These are phyloP conservation scores for Gossypium stocksii DNA, from an alignment of 345 rosid genomes.

Conservation along the genomic window DNA sequence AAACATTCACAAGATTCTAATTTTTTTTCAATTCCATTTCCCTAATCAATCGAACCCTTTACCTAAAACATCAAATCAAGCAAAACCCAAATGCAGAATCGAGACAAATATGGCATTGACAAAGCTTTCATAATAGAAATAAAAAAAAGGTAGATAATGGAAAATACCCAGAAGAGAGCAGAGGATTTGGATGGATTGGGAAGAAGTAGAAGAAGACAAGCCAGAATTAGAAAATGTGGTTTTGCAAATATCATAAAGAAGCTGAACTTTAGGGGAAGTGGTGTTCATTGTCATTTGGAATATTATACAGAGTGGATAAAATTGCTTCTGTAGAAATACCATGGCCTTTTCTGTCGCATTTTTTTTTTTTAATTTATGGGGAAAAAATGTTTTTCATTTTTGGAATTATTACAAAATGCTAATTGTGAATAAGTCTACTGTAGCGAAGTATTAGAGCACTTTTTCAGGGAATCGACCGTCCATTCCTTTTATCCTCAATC, in stretches of 20 bases:
- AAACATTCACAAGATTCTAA: neutral
- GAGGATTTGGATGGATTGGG: constrained; percentile 42
- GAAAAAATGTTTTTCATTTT: too few relatives aligned
- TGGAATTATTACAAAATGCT: too few relatives aligned
- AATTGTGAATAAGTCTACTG: too few relatives aligned
- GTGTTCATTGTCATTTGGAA: constrained; percentile 32
- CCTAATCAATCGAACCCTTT: constrained; percentile 19
- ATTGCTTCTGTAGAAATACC: constrained; percentile 19
- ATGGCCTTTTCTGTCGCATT: constrained; percentile 42
- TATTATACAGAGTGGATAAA: constrained; percentile 13
- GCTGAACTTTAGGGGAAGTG: constrained; percentile 50
- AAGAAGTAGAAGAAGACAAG: constrained; percentile 36
- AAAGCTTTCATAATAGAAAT: neutral
- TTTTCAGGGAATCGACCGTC: too few relatives aligned
- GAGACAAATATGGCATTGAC: constrained; percentile 5
- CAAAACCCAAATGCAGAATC: constrained; percentile 18
- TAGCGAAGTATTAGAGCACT: too few relatives aligned
- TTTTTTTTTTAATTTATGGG: neutral
- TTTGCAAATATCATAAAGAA: constrained; percentile 61
- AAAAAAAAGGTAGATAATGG: neutral
- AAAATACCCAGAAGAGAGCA: constrained; percentile 70
- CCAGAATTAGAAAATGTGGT: constrained; percentile 43
- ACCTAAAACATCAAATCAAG: constrained; percentile 7
- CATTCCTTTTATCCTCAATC: too few relatives aligned
- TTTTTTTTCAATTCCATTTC: neutral